Evolutionary conservation across 257 asterid genomes (phyloP), one percentile per base, ranked within the genome.

Genomic region (Anisodus tanguticus): DNA sequence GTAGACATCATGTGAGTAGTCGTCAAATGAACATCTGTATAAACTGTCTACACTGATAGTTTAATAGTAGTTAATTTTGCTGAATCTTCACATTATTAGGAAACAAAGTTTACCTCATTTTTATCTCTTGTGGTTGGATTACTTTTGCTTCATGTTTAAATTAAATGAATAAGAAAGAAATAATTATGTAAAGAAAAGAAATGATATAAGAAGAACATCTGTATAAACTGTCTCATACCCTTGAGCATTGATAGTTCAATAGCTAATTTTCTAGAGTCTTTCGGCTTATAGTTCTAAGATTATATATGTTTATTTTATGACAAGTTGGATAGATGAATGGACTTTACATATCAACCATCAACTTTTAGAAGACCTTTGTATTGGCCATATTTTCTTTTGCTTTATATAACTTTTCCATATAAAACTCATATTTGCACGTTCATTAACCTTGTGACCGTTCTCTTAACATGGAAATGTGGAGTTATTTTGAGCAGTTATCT

Each of bases 61-160:
- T 37, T 68, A 68, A 68, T 17, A 68, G 26, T 68, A 16, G 26
- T 68, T 37, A 15, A 39, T 68, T 37, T 68, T 37, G 26, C 51
- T 68, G 77, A 39, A 68, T 68, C 49, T 37, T 39, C 77, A 68
- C 77, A n/a, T 68, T 15, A 35, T 35, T 37, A 35, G 49, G 74
- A 37, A 67, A 67, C 74, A 67, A 67, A 35, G 51, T 35, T 67
- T 67, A 67, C 12, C 74, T 67, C 74, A 67, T 67, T 39, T 37
- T 68, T 15, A 68, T 68, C 37, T 68, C 51, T 15, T 39, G 12
- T 68, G 77, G 77, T 68, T 67, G 4, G 22, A 67, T 67, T 67
- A 13, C 3, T 13, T 67, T 37, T 67, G 74, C 22, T 37, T 68
- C 51, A 68, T 6, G 6, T 67, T 26, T 35, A 67, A 67, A 11